These are phyloP conservation scores for Sclerotiophoma versabilis DNA, from an alignment of 2,329 filamentous ascomycete species.

Conservation along the genomic window DNA sequence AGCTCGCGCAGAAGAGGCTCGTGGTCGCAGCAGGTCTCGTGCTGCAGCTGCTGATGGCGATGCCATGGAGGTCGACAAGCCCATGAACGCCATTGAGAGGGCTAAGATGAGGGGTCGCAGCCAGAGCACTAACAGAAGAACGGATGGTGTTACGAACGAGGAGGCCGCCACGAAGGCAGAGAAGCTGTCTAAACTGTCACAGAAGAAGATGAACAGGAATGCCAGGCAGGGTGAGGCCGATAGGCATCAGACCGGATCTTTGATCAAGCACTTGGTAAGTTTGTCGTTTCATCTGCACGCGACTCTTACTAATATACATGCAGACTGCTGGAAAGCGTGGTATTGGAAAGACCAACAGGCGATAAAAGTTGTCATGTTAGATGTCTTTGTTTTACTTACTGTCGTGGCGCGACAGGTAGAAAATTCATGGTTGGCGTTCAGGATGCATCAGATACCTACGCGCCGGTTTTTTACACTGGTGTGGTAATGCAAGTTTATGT, in stretches of 20 bases:
- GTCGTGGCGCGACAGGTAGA: slow-evolving; percentile 21
- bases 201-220: slow-evolving; percentile 99
- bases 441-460: slow-evolving; percentile 43
- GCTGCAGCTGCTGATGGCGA: slow-evolving; percentile 62
- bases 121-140: slow-evolving; percentile 72
- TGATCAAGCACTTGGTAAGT: slow-evolving; percentile 91
- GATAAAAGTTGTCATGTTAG: slow-evolving; percentile 28
- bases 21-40: slow-evolving; percentile 74
- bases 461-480: slow-evolving; percentile 24
- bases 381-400: slow-evolving; percentile 21
- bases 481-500: slow-evolving; percentile 32
- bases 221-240: slow-evolving; percentile 96
- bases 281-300: slow-evolving; percentile 7
- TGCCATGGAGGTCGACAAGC: slow-evolving; percentile 72
- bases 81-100: slow-evolving; percentile 53
- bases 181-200: slow-evolving; percentile 83
- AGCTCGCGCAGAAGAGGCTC: slow-evolving; percentile 74
- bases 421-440: slow-evolving; percentile 41
- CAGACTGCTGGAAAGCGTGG: slow-evolving; percentile 90
- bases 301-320: slow-evolving; percentile 21
- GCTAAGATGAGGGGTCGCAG: slow-evolving; percentile 76
- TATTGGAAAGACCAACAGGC: slow-evolving; percentile 83
- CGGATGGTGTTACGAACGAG: slow-evolving; percentile 78
- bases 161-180: slow-evolving; percentile 78
- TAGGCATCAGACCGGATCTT: slow-evolving; percentile 80